A percentile compares a stretch with the other conserved stretches of the same genome.
phyloP scores from a whole-genome alignment of 2,329 filamentous ascomycete species.

The Coleophoma eucalyptorum region DNA sequence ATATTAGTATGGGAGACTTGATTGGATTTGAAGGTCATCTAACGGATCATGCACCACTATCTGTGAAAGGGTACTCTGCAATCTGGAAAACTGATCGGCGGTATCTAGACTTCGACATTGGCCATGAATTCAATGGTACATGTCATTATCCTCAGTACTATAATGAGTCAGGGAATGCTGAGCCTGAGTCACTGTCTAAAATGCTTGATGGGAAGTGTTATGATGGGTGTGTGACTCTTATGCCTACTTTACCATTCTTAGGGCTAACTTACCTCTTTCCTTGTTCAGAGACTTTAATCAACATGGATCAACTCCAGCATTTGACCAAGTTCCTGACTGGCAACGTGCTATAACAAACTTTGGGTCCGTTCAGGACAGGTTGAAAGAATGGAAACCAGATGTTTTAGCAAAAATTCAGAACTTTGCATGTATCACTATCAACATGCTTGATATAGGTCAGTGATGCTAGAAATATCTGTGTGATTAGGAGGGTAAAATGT shows the following conservation, averaged over 20 bases:
- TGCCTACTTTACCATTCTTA: too few relatives aligned
- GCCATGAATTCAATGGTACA: background rate
- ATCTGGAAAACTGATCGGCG: background rate
- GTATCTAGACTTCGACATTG: background rate
- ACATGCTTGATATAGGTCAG: slow-evolving; percentile 48
- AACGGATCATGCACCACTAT: background rate
- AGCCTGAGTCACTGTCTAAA: background rate
- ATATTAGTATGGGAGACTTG: background rate
- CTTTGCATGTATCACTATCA: slow-evolving; percentile 60
- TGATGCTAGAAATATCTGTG: background rate
- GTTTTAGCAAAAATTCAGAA: slow-evolving; percentile 52
- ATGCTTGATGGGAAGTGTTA: background rate
- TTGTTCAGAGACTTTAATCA: background rate
- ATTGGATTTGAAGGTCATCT: background rate
- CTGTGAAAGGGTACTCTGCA: background rate
- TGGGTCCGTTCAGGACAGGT: slow-evolving; percentile 61
- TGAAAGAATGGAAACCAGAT: slow-evolving; percentile 57
- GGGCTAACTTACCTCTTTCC: too few relatives aligned
- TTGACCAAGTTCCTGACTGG: slow-evolving; percentile 27
- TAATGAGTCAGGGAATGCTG: background rate
- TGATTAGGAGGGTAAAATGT: background rate
- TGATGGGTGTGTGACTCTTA: background rate
- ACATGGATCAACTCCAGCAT: background rate
- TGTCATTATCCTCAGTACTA: background rate
- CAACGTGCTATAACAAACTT: slow-evolving; percentile 49